Percentiles rank a stretch among this genome's conserved stretches.
Evolutionary conservation across 371 early-diverging fungal genomes (phyloP).

Genomic region (Phascolomyces articulosus): DNA sequence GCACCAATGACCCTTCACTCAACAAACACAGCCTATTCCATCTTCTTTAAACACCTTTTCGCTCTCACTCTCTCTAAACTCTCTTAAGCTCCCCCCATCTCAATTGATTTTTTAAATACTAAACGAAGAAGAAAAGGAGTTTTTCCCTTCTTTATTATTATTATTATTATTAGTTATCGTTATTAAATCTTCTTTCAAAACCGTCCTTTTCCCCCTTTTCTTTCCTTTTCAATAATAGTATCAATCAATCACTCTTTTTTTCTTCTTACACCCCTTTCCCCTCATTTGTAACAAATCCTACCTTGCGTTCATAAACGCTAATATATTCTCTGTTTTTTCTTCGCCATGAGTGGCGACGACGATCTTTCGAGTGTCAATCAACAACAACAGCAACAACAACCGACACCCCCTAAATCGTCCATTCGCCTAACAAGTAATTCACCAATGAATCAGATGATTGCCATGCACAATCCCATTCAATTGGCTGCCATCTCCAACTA

Average conservation of each 20-base stretch:
- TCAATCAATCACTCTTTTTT: neutral
- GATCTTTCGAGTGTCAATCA: conserved; percentile 8
- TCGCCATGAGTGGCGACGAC: conserved; percentile 16
- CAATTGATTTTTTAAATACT: neutral
- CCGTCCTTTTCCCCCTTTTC: too few species aligned
- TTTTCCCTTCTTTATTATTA: too few species aligned
- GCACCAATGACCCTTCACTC: neutral
- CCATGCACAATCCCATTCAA: conserved; percentile 49
- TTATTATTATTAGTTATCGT: too few species aligned
- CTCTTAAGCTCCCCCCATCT: neutral
- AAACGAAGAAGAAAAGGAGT: too few species aligned
- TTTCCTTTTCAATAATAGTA: neutral
- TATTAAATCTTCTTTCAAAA: too few species aligned
- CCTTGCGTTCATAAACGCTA: neutral
- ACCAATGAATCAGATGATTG: conserved; percentile 18
- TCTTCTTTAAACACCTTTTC: neutral
- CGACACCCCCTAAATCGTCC: conserved; percentile 19
- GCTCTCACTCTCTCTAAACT: neutral
- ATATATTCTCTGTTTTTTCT: neutral
- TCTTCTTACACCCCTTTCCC: neutral
- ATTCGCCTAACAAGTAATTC: conserved; percentile 14
- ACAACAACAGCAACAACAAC: conserved; percentile 1
- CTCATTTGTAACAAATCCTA: conserved; percentile 5
- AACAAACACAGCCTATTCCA: neutral
- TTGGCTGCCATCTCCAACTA: conserved; percentile 57